phyloP scores from a whole-genome alignment of 2,329 filamentous ascomycete species.

The Coleophoma crateriformis region DNA sequence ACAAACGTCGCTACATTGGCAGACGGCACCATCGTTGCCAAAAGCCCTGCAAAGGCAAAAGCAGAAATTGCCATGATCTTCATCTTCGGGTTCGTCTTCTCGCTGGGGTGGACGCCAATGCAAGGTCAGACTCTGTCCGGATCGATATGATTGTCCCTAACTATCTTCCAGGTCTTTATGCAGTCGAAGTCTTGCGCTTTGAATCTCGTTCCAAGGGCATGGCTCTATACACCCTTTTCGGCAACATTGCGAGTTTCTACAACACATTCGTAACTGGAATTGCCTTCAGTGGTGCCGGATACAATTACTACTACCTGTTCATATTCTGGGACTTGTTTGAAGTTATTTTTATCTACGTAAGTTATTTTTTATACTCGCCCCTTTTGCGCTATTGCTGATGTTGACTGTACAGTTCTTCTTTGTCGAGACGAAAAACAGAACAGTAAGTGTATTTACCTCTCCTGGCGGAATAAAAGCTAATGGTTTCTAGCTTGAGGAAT shows the following conservation, averaged over 20 bases:
- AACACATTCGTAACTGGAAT: conserved; percentile 36
- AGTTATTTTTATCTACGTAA: conserved; percentile 27
- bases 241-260: conserved; percentile 37
- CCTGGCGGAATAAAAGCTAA: background rate
- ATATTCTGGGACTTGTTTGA: conserved; percentile 34
- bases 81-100: conserved; percentile 27
- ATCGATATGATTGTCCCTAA: conserved; percentile 26
- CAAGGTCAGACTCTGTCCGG: conserved; percentile 14
- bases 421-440: conserved; percentile 10
- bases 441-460: background rate
- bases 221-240: conserved; percentile 39
- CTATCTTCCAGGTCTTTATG: conserved; percentile 36
- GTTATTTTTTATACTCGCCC: background rate
- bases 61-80: conserved; percentile 37
- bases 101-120: conserved; percentile 37
- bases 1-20: conserved; percentile 27
- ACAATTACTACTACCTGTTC: conserved; percentile 32
- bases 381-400: background rate
- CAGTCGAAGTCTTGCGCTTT: conserved; percentile 38
- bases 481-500: conserved; percentile 31
- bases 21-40: conserved; percentile 27
- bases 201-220: conserved; percentile 39
- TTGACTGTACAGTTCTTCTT: conserved; percentile 25
- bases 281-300: conserved; percentile 31
- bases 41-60: conserved; percentile 28